phyloP scores from a whole-genome alignment of 805 yeast species.

The Spathaspora boniae region DNA sequence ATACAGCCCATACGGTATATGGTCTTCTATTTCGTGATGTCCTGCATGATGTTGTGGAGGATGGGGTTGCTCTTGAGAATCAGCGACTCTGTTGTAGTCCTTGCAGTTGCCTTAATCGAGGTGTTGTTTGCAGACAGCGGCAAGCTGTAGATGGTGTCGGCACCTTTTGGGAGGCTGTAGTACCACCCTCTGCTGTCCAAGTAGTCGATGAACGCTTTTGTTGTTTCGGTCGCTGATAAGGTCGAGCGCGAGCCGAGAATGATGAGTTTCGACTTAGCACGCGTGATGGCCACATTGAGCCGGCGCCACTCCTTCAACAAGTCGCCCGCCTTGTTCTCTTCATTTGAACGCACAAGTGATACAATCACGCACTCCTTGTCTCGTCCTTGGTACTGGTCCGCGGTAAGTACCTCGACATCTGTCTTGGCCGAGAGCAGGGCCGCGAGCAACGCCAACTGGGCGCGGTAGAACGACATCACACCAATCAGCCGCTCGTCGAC shows the following conservation, averaged over 20 bases:
- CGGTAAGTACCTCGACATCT: slow-evolving; percentile 78
- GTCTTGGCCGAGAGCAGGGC: slow-evolving; percentile 24
- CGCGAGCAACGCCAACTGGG: slow-evolving; percentile 52
- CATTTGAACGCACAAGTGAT: slow-evolving; percentile 83
- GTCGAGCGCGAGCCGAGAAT: slow-evolving; percentile 78
- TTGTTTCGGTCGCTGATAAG: slow-evolving; percentile 46
- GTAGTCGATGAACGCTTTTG: slow-evolving; percentile 58
- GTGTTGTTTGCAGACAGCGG: slow-evolving; percentile 7
- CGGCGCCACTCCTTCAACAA: slow-evolving; percentile 86
- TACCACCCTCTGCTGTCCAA: slow-evolving; percentile 62
- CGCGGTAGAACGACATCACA: slow-evolving; percentile 83
- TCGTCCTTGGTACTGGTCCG: slow-evolving; percentile 94
- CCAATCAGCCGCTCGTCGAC: slow-evolving; percentile 64
- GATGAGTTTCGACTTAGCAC: slow-evolving; percentile 81
- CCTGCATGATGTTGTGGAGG: slow-evolving; percentile 28
- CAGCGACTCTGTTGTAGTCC: slow-evolving; percentile 8
- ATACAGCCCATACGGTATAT: slow-evolving; percentile 4
- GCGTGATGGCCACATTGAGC: slow-evolving; percentile 89
- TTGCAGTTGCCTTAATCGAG: slow-evolving; percentile 5
- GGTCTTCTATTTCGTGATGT: slow-evolving; percentile 15
- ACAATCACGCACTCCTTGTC: slow-evolving; percentile 90
- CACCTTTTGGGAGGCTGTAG: slow-evolving; percentile 48
- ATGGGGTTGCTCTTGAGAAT: slow-evolving; percentile 20
- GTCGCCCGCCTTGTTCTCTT: slow-evolving; percentile 64
- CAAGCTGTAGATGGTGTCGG: slow-evolving; percentile 35